Evolutionary conservation across 176 grass and related monocot species (phyloP).

Genomic region (Elymus sibiricus): DNA sequence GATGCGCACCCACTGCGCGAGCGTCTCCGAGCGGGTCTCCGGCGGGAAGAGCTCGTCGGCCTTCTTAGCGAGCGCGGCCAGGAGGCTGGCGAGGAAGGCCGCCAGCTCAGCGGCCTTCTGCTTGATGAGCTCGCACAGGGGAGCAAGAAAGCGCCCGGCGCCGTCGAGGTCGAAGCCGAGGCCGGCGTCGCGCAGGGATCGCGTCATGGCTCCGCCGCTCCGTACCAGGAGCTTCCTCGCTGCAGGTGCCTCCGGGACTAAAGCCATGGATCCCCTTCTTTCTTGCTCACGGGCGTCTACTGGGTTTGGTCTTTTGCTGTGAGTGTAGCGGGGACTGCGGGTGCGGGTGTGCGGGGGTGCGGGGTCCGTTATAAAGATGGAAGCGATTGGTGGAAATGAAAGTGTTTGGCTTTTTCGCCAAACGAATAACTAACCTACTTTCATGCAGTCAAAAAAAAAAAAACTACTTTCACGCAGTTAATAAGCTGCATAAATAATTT

Average conservation of each 20-base stretch:
- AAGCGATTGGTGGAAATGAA: no score
- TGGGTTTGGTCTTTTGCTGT: no score
- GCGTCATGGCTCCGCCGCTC: not conserved
- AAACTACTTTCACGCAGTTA: no score
- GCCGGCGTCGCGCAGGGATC: not conserved
- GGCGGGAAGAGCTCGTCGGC: conserved; percentile 28
- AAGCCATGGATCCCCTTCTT: not conserved
- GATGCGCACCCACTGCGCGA: conserved; percentile 3
- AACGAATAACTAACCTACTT: no score
- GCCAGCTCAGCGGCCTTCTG: not conserved
- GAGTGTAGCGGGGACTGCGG: no score
- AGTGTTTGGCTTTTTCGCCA: no score
- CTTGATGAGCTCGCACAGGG: conserved; percentile 22
- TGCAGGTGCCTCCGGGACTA: not conserved
- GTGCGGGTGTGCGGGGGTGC: no score
- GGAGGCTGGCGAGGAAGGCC: not conserved
- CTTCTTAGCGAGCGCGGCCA: conserved; percentile 10
- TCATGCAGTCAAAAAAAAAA: no score
- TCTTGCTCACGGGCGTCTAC: no score
- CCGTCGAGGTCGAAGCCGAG: conserved; percentile 4
- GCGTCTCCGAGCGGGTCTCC: conserved; percentile 22
- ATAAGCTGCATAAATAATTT: no score
- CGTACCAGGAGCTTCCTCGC: conserved; percentile 12
- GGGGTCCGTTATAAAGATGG: no score
- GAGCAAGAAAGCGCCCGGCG: not conserved